Percentiles rank a stretch among this genome's conserved stretches.
These are phyloP conservation scores for Fusarium drepaniforme DNA, from an alignment of 2,329 filamentous ascomycete genomes.

Conservation along the genomic window DNA sequence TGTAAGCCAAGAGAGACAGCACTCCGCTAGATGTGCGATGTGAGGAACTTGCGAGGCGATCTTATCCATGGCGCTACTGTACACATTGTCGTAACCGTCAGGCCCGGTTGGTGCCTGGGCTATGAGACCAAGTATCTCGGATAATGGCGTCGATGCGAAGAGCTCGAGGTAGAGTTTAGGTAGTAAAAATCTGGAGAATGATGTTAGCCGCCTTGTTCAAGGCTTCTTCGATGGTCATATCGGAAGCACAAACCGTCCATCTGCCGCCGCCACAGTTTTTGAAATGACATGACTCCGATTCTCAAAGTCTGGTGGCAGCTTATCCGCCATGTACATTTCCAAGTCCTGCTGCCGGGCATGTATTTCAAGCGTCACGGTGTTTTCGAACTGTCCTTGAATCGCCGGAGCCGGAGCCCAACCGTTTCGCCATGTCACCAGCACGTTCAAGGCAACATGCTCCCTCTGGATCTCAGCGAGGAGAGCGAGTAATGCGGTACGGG, in stretches of 20 bases:
- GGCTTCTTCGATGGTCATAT: neutral
- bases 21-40: neutral
- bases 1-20: neutral
- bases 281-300: neutral
- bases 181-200: neutral
- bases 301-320: neutral
- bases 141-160: neutral
- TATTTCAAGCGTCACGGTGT: neutral
- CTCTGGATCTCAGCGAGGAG: neutral
- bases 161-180: neutral
- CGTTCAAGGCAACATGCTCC: neutral
- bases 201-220: neutral
- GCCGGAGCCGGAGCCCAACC: neutral
- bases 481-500: neutral
- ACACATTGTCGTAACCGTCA: neutral
- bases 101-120: neutral
- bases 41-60: neutral
- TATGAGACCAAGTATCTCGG: neutral
- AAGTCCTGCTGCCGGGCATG: neutral
- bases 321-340: neutral
- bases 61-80: neutral
- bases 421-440: neutral
- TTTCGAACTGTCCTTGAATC: neutral
- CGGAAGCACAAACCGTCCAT: neutral
- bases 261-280: neutral